Base-by-base conservation (phyloP, 352 stramenopile genomes). In the Halophytophthora polymorphica region DNA sequence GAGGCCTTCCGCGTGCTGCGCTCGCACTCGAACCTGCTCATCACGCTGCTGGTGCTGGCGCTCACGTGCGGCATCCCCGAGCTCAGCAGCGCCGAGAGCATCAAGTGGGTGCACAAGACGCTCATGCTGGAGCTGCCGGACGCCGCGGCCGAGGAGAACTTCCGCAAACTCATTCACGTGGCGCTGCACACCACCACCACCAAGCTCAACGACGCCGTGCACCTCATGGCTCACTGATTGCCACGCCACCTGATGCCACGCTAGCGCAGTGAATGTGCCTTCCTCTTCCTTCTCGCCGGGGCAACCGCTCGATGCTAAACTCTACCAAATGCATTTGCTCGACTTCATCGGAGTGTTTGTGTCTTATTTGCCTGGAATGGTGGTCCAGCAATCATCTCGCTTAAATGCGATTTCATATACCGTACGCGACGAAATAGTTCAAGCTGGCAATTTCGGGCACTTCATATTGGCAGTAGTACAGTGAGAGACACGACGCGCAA, bases 61-160 rank as follows among this genome's bases (percentile, higher is more conserved):
- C 58, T 95, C 13, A 89, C 74, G 4, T 89, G 79, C 21, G 81
- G 78, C 15, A 94, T 93, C 38, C 86, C 86, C 1, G 85, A 96
- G 61, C 71, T 96, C 22, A 64, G 69, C 45, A 76, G 64, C 29
- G 58, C 64, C 8, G 69, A 82, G 25, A 74, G 88, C 51, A 88
- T 96, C 58, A 70, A 82, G 18, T 95, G 82, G 82, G 66, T 95
- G 21, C 68, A 88, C 64, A 77, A 74, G 29, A 83, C 82, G 34
- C 69, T 95, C 36, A 89, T 94, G 80, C 63, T 95, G 17, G 72
- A 88, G 7, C 51, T 88, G 11, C 59, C 64, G 8, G 82, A 95
- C 40, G 70, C 77, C 10, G 73, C 88, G 23, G 83, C 83, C 29
- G 58, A 66, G 23, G 51, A 67, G 25, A 67, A 68, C 12, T 91